A percentile compares a stretch with the other conserved stretches of the same genome.
Evolutionary conservation across 1,284 basidiomycete genomes (phyloP).

Genomic region (Earliella scabrosa): DNA sequence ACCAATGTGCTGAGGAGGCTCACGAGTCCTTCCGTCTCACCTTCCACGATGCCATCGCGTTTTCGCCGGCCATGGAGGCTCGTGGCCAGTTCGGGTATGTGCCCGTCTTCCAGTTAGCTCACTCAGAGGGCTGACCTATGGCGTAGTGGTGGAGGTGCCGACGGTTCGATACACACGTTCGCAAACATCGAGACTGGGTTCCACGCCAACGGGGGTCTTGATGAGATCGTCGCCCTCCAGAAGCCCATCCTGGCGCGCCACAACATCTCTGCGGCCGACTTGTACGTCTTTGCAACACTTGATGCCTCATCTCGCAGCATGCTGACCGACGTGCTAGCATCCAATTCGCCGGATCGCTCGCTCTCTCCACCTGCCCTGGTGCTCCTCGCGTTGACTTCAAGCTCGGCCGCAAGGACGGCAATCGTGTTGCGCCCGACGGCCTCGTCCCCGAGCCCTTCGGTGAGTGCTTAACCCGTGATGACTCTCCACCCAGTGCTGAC

Average conservation of each 20-base stretch:
- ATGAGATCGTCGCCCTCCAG: slow-evolving; percentile 14
- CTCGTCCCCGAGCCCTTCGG: slow-evolving; percentile 31
- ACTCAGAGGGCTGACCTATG: no score
- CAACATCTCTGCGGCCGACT: slow-evolving; percentile 15
- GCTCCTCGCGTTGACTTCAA: slow-evolving; percentile 29
- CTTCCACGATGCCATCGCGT: slow-evolving; percentile 11
- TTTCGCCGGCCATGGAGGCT: slow-evolving; percentile 7
- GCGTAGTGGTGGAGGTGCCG: not conserved
- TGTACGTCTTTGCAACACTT: not conserved
- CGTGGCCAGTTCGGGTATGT: slow-evolving; percentile 10
- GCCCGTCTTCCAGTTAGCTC: no score
- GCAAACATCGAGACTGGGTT: not conserved
- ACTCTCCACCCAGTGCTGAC: not conserved
- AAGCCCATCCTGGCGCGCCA: slow-evolving; percentile 10
- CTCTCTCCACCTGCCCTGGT: slow-evolving; percentile 32
- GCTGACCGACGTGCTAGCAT: slow-evolving; percentile 15
- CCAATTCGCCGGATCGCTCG: slow-evolving; percentile 34
- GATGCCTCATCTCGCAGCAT: not conserved
- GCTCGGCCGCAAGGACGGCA: slow-evolving; percentile 24
- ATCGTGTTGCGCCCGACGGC: slow-evolving; percentile 27
- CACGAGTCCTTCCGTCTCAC: slow-evolving; percentile 5
- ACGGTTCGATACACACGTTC: not conserved
- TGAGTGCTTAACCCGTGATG: slow-evolving; percentile 35
- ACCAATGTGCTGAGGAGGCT: not conserved
- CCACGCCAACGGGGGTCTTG: slow-evolving; percentile 4